Conservation (phyloP, 2,329 filamentous ascomycete genomes). For the Pyricularia grisea region DNA sequence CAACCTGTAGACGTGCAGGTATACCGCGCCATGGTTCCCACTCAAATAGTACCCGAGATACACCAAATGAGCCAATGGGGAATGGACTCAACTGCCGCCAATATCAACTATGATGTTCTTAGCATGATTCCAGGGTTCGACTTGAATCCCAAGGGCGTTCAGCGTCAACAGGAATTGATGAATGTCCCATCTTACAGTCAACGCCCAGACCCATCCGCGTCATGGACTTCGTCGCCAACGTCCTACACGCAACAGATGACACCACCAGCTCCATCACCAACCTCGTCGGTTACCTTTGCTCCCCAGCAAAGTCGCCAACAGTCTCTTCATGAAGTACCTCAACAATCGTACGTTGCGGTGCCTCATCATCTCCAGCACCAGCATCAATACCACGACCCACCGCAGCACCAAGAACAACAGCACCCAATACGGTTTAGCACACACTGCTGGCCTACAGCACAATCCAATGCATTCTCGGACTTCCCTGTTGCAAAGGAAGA, state of each 20-base stretch:
- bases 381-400: background rate
- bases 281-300: background rate
- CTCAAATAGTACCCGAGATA: constrained; percentile 1
- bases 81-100: constrained; percentile 30
- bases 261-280: background rate
- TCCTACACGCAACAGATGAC: background rate
- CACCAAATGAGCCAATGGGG: constrained; percentile 23
- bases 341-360: background rate
- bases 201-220: background rate
- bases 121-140: constrained; percentile 37
- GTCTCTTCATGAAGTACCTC: background rate
- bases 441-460: constrained; percentile 33
- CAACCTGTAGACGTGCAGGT: constrained; percentile 36
- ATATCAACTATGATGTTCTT: constrained; percentile 31
- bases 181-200: background rate
- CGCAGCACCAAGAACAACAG: constrained; percentile 10
- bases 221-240: background rate
- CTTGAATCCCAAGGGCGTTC: constrained; percentile 11
- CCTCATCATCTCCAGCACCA: background rate
- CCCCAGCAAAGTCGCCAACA: background rate
- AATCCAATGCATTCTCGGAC: constrained; percentile 5
- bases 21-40: constrained; percentile 32
- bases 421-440: constrained; percentile 43
- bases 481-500: background rate
- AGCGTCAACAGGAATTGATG: background rate